Evolutionary conservation across 495 filamentous ascomycete genomes (phyloP), one percentile per base, ranked within the genome.

Genomic region (Parathielavia appendiculata): DNA sequence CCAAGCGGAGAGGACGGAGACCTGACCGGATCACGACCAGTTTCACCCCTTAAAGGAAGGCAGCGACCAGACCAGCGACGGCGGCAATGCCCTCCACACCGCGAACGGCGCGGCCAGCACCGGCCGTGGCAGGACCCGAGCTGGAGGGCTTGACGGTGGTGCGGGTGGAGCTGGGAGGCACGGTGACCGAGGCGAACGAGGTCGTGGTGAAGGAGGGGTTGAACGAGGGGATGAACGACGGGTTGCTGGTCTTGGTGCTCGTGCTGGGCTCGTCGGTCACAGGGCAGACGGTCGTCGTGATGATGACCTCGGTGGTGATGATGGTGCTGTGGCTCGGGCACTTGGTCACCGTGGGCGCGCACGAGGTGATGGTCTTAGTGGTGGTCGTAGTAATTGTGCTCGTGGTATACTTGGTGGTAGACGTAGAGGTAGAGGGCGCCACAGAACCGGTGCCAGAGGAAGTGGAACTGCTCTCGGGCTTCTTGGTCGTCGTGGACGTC

Each of bases 261-360:
- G 38, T 38, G 30, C 14, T n/a, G 70, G 63, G 32, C 67, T 72
- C 60, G 8, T 71, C 70, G 13, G 75, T 70, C 44, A 82, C 80
- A 32, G 84, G 81, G 64, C 78, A 81, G 50, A 84, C 68, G 36
- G 83, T 86, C 30, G 83, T 86, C 38, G 78, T 82, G 54, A 84
- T 57, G 63, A 83, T 75, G 14, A 76, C 76, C 26, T 79, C 76
- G 35, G 82, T 84, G 41, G 77, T 73, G 11, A 81, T 73, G 51
- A 71, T 60, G 72, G 79, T 38, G 72, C 82, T 26, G 66, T 58
- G 39, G 66, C 77, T 79, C 16, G 83, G 82, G 71, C 83, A 86
- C 62, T 80, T 65, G 35, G 78, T 81, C 19, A 85, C 79, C 2
- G 69, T 76, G 0, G 81, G 62, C 10, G 78, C 75, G 66, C 82